phyloP scores from a whole-genome alignment of 495 filamentous ascomycete species.

The Penicillium herquei region DNA sequence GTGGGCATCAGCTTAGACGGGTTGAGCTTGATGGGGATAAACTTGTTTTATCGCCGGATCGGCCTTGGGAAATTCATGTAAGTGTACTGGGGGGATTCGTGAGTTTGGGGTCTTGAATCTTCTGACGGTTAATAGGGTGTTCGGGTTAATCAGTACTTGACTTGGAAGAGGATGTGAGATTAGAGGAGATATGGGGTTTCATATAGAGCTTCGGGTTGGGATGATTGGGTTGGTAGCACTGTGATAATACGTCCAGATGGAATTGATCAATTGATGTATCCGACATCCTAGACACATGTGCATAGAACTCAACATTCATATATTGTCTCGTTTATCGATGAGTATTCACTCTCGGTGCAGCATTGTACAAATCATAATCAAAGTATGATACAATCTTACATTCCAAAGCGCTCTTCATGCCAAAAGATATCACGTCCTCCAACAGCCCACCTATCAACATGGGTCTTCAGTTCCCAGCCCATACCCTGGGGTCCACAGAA shows the following conservation, averaged over 20 bases:
- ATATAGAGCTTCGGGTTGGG: not conserved
- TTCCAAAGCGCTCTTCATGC: conserved; percentile 1
- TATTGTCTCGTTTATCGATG: too few relatives aligned
- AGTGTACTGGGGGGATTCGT: not conserved
- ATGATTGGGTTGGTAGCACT: not conserved
- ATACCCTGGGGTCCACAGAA: conserved; percentile 8
- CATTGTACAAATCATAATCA: not conserved
- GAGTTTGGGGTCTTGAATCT: not conserved
- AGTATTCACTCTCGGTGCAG: too few relatives aligned
- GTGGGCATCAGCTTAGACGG: not conserved
- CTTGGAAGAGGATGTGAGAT: not conserved
- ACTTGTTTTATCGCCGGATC: not conserved
- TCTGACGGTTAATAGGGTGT: not conserved
- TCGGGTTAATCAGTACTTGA: not conserved
- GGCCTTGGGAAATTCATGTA: not conserved
- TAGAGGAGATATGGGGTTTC: not conserved
- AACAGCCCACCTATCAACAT: not conserved
- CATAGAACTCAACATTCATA: too few relatives aligned
- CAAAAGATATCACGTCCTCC: not conserved
- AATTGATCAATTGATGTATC: too few relatives aligned
- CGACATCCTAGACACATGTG: too few relatives aligned
- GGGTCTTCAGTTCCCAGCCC: conserved; percentile 1
- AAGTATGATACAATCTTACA: not conserved
- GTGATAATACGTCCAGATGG: too few relatives aligned
- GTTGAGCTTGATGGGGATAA: not conserved